These are phyloP conservation scores for Coemansia sp. DNA, from an alignment of 192 early-diverging fungal species.

Conservation along the genomic window DNA sequence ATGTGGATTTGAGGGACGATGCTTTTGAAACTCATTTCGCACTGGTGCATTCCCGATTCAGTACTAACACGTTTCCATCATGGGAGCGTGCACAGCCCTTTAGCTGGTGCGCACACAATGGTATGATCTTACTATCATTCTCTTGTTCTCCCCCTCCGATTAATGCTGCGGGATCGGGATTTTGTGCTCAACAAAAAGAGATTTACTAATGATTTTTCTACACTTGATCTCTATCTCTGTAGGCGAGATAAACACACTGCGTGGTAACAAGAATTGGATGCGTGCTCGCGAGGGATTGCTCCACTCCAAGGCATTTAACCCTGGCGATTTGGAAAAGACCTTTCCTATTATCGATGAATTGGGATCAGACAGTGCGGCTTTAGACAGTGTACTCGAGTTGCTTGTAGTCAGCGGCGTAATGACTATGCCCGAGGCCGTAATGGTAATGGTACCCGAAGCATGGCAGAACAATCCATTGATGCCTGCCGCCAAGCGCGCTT, in stretches of 20 bases:
- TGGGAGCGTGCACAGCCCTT: slow-evolving; percentile 99
- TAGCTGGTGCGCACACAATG: slow-evolving; percentile 98
- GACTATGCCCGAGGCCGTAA: slow-evolving; percentile 92
- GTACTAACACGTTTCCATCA: slow-evolving; percentile 98
- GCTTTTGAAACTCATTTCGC: slow-evolving; percentile 91
- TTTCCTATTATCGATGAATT: slow-evolving; percentile 96
- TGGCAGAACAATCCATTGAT: slow-evolving; percentile 91
- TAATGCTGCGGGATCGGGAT: neutral
- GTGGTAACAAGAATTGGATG: slow-evolving; percentile 99
- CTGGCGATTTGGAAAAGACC: slow-evolving; percentile 69
- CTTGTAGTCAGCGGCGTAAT: slow-evolving; percentile 89
- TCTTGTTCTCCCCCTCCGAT: neutral
- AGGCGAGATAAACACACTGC: slow-evolving; percentile 97
- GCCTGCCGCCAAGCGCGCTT: slow-evolving; percentile 82
- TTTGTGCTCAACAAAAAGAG: neutral
- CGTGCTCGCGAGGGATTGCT: slow-evolving; percentile 95
- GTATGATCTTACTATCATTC: slow-evolving; percentile 48
- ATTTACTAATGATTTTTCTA: neutral
- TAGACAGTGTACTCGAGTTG: slow-evolving; percentile 96
- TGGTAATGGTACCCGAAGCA: slow-evolving; percentile 99
- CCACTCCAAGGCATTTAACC: slow-evolving; percentile 77
- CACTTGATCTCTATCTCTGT: slow-evolving; percentile 5
- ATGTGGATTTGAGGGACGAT: slow-evolving; percentile 83
- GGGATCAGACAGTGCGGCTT: slow-evolving; percentile 95
- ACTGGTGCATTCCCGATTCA: slow-evolving; percentile 98